Base-by-base conservation (phyloP, 768 basidiomycete species). In the Floccularia luteovirens region DNA sequence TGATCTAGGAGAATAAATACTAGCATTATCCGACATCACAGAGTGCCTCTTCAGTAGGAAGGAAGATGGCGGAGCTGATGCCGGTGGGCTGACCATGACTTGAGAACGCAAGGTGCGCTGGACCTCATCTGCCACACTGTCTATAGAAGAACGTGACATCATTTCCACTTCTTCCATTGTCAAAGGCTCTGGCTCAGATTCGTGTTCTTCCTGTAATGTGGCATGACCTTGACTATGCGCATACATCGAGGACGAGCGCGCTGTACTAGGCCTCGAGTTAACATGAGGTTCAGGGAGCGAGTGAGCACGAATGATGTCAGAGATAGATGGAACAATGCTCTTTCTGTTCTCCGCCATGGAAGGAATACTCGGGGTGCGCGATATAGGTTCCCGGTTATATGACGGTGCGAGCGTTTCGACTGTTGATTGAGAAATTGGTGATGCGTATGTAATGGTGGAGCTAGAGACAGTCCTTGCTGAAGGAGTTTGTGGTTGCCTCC, bases 81-180 rank as follows among this genome's bases (percentile, higher is more conserved):
- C 48, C 38, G 66, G 45, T 35, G 66, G 56, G 51, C 65, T 61
- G 52, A 61, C 44, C 50, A 65, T 46, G 49, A 53, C 63, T 55
- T 87, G 80, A 36, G 72, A 75, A 45, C 74, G 77, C 46, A 88
- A 63, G 7, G 84, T 89, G 41, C 64, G 75, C 43, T 70, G 74
- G 23, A 88, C 77, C 67, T 92, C 90, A 50, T 87, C 80, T 16
- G 88, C 85, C 20, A 92, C 79, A 44, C 87, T 90, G 57, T 92
- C 90, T 46, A 90, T 75, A 13, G 88, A 90, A 16, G 90, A 90
- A n/a, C 84, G 77, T 28, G 82, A 80, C 36, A 86, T 47, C 34
- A 82, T 52, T 32, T 85, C 83, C 2, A 66, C 64, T 44, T 83
- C 82, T 39, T 74, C 70, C 27, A 64, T 61, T 28, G 68, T 56